Base-by-base conservation (phyloP, 2,329 filamentous ascomycete species). In the Aureobasidium zeae region DNA sequence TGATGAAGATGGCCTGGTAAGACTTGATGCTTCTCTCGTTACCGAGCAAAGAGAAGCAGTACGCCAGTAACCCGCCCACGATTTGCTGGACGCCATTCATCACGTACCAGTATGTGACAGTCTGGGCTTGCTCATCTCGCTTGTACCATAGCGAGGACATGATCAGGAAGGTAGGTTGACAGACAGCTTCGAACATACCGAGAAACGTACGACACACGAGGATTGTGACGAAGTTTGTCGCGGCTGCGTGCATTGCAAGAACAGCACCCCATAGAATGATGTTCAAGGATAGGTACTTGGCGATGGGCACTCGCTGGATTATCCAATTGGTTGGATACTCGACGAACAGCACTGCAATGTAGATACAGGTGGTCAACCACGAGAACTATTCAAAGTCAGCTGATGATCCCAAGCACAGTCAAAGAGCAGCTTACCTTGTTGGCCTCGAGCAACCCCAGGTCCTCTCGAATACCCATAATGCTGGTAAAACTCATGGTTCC, bases 321-420 rank as follows among this genome's bases (percentile, higher is more conserved):
- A 81, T 66, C 49, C 72, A 73, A 46, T 69, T 83, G 58, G 80
- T 81, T 0, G 82, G 82, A 24, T 83, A 85, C 58, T 86, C 81
- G 51, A 83, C 80, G 34, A 79, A 61, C 8, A 86, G 65, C 15
- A 84, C 77, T 39, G 75, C 78, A 48, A 85, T 77, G 64, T 85
- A 86, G 51, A 86, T 82, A 67, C 77, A 83, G 10, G 79, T 83
- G 0, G 77, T 82, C 39, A 86, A 66, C 81, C 81, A 86, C 19
- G 71, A 74, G 57, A 79, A 86, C 63, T 84, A 57, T 3, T 22
- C 2, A 3, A 36, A 4, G 5, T 44, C 7, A 44, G 32, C 12
- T 12, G 7, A 3, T 22, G 2, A 3, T 24, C 15, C 13, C 19
- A 17, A 3, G 9, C 3, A 5, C 6, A 8, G 1, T 10, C 15